Conservation (phyloP, 805 yeast genomes). For the Candida corydali region DNA sequence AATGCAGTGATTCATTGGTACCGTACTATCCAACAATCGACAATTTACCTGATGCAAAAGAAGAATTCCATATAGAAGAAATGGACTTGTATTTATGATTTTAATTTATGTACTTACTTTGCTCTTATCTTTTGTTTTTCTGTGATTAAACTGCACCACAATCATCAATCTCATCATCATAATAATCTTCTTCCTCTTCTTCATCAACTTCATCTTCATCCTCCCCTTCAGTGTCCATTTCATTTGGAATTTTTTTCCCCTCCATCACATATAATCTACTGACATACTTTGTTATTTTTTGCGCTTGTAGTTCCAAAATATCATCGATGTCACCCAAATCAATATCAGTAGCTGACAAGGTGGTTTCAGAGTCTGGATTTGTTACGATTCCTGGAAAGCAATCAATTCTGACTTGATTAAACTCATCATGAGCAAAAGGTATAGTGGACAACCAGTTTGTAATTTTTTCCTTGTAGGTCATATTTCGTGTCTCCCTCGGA, state of each 20-base stretch:
- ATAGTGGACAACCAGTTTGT: conserved; percentile 57
- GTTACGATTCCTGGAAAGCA: conserved; percentile 49
- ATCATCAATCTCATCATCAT: conserved; percentile 3
- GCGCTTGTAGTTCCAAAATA: conserved; percentile 49
- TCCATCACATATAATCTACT: conserved; percentile 35
- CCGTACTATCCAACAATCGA: conserved; percentile 75
- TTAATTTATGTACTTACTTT: too few relatives aligned
- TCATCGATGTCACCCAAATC: conserved; percentile 24
- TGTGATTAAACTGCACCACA: background rate
- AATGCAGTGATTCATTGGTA: conserved; percentile 68
- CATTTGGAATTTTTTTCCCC: background rate
- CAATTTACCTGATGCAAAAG: conserved; percentile 17
- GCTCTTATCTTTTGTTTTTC: too few relatives aligned
- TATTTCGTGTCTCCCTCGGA: conserved; percentile 59
- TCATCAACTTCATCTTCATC: conserved; percentile 28
- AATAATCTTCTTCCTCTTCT: conserved; percentile 25
- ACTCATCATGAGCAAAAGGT: conserved; percentile 33
- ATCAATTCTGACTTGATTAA: conserved; percentile 21
- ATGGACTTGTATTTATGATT: conserved; percentile 40
- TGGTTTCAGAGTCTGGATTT: conserved; percentile 18
- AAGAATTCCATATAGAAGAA: conserved; percentile 41
- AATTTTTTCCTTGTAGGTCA: conserved; percentile 67
- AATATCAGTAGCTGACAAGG: conserved; percentile 10
- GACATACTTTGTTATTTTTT: conserved; percentile 45
- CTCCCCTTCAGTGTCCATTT: conserved; percentile 15